Percentiles rank a stretch among this genome's conserved stretches.
Conservation (phyloP, 495 filamentous ascomycete species). For the Penicillium canariense region DNA sequence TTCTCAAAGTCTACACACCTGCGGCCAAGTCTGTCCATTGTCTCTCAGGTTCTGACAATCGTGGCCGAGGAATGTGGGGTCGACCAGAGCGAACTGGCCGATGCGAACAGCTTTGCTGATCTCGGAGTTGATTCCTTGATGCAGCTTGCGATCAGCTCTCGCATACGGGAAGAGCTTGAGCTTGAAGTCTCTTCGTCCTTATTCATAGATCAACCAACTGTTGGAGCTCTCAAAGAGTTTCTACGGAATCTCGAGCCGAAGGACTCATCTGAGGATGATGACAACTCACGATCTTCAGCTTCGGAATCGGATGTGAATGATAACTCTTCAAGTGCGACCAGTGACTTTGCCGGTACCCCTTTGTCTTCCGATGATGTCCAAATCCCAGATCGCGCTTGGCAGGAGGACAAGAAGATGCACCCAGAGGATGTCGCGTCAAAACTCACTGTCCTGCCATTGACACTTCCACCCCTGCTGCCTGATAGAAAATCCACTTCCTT, state of each 20-base stretch:
- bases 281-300: background rate
- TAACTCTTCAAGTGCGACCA: background rate
- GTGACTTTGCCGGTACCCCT: background rate
- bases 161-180: slow-evolving; percentile 36
- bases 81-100: slow-evolving; percentile 25
- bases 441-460: background rate
- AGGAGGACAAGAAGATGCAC: too few species aligned
- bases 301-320: background rate
- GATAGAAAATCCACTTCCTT: background rate
- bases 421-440: background rate
- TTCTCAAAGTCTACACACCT: background rate
- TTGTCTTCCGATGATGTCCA: background rate
- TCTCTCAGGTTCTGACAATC: slow-evolving; percentile 8
- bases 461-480: background rate
- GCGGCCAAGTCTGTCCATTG: background rate
- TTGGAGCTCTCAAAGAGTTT: background rate
- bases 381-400: too few species aligned
- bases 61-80: slow-evolving; percentile 31
- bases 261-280: background rate
- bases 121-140: slow-evolving; percentile 53
- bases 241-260: background rate
- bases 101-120: slow-evolving; percentile 36
- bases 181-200: slow-evolving; percentile 19
- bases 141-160: slow-evolving; percentile 39
- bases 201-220: background rate